A percentile compares a stretch with the other conserved stretches of the same genome.
phyloP scores from a whole-genome alignment of 2,329 filamentous ascomycete genomes.

The Immersiporthe knoxdaviesiana region DNA sequence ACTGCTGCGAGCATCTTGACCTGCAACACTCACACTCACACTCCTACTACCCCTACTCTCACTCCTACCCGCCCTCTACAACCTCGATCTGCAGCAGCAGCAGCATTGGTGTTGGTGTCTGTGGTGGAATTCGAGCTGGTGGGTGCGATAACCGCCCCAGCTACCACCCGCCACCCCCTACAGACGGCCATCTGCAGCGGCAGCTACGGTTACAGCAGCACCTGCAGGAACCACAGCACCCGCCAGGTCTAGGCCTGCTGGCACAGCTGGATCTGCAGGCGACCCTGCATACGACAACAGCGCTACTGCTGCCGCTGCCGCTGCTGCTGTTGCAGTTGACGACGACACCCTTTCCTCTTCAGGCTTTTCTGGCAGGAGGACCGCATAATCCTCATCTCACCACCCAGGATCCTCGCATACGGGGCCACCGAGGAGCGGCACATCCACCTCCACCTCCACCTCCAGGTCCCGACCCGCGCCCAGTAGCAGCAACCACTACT shows the following conservation, averaged over 20 bases:
- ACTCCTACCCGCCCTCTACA: background rate
- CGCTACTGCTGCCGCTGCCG: background rate
- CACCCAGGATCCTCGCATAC: background rate
- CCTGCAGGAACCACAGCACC: background rate
- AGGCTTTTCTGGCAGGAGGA: background rate
- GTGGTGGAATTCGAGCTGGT: background rate
- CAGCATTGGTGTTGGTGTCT: background rate
- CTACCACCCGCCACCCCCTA: background rate
- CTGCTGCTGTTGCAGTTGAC: background rate
- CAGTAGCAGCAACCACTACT: background rate
- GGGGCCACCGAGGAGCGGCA: background rate
- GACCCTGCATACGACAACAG: background rate
- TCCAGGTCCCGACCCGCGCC: constrained; percentile 14
- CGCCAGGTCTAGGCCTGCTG: background rate
- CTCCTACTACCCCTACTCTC: background rate
- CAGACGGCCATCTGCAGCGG: background rate
- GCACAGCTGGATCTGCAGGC: background rate
- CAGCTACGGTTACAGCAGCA: background rate
- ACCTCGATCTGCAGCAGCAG: background rate
- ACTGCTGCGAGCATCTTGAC: constrained; percentile 1
- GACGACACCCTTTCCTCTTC: background rate
- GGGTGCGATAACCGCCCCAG: background rate
- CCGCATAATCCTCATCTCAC: constrained; percentile 9
- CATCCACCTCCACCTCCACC: background rate
- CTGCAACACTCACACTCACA: background rate